These are phyloP conservation scores for Cladophialophora immunda DNA, from an alignment of 2,329 filamentous ascomycete genomes.

Conservation along the genomic window DNA sequence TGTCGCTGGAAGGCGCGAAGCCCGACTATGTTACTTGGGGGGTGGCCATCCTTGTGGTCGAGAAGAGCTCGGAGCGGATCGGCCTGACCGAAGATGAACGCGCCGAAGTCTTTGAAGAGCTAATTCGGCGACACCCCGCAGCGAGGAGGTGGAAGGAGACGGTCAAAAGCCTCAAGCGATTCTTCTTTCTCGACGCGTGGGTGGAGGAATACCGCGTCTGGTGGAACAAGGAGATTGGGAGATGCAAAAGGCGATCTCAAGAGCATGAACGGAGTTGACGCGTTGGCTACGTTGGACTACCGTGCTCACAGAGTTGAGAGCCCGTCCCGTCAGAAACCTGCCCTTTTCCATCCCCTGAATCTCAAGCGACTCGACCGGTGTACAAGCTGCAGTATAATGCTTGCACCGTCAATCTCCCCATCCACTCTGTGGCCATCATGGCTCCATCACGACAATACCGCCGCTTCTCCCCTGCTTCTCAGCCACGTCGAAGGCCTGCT, in stretches of 20 bases:
- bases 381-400: not conserved
- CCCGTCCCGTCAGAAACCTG: not conserved
- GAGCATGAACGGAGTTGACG: not conserved
- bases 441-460: conserved; percentile 24
- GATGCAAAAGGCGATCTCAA: not conserved
- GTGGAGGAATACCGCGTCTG: conserved; percentile 10
- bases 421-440: conserved; percentile 12
- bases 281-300: not conserved
- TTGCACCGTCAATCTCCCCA: not conserved
- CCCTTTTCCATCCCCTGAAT: not conserved
- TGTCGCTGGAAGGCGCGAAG: conserved; percentile 8
- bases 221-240: conserved; percentile 15
- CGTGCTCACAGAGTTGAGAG: not conserved
- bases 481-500: conserved; percentile 27
- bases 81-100: conserved; percentile 5
- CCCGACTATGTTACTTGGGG: conserved; percentile 16
- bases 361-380: not conserved
- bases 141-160: conserved; percentile 7
- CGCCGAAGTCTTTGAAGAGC: conserved; percentile 2
- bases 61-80: conserved; percentile 6
- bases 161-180: conserved; percentile 4
- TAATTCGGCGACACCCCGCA: not conserved
- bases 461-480: conserved; percentile 13
- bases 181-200: conserved; percentile 14
- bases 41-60: conserved; percentile 12